These are phyloP conservation scores for Brachypodium distachyon DNA, from an alignment of 202 grass and related monocot genomes.

Conservation along the genomic window DNA sequence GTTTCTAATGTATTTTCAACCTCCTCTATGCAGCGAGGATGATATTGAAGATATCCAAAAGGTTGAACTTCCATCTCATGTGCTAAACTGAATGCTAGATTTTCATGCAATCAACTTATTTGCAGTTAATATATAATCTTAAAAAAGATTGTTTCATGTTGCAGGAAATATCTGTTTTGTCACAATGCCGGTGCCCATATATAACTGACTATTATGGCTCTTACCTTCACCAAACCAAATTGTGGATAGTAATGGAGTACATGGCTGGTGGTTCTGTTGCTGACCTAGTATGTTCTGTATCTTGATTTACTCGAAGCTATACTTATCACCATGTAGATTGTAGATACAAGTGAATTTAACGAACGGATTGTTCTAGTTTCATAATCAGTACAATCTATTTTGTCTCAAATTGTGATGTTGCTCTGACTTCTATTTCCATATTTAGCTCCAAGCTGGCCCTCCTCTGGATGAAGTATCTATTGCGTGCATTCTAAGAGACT, in stretches of 20 bases:
- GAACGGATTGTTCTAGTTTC: background rate
- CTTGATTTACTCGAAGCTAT: background rate
- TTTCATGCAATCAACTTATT: conserved; percentile 15
- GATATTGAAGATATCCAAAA: conserved; percentile 99
- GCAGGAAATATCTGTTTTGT: conserved; percentile 98
- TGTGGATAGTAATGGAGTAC: conserved; percentile 99
- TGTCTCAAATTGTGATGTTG: conserved; percentile 14
- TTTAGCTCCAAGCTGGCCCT: conserved; percentile 83
- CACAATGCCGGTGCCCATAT: conserved; percentile 94
- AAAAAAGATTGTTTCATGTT: conserved; percentile 21
- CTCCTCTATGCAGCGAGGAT: conserved; percentile 70
- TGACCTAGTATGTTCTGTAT: conserved; percentile 76
- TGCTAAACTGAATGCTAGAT: background rate
- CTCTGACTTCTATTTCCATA: conserved; percentile 15
- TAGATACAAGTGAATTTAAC: conserved; percentile 19
- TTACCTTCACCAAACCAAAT: conserved; percentile 96
- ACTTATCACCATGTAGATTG: conserved; percentile 13
- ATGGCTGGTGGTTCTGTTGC: conserved; percentile 99
- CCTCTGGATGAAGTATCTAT: conserved; percentile 98
- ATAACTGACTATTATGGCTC: conserved; percentile 99
- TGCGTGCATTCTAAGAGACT: conserved; percentile 86
- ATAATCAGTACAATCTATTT: conserved; percentile 20
- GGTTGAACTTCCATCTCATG: conserved; percentile 38
- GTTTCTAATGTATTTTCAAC: conserved; percentile 17
- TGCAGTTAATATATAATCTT: background rate